A percentile compares a stretch with the other conserved stretches of the same genome.
Conservation (phyloP, 2,329 filamentous ascomycete species). For the Colletotrichum ledebouriae region DNA sequence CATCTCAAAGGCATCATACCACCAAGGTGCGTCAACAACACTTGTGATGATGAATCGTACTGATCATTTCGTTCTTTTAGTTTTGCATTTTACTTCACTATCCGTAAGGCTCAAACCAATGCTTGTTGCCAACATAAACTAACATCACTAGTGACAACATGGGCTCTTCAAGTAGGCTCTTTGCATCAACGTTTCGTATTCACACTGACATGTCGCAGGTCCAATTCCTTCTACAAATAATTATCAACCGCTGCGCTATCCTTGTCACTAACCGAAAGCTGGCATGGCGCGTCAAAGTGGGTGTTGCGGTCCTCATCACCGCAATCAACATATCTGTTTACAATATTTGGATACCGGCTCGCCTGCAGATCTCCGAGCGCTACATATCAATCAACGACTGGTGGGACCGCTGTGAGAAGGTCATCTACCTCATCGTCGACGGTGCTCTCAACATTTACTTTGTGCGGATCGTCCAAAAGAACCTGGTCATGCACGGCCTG, state of each 20-base stretch:
- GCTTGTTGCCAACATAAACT: not conserved
- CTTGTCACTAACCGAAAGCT: conserved; percentile 57
- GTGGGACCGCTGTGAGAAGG: conserved; percentile 68
- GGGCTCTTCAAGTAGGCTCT: conserved; percentile 50
- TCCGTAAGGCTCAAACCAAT: conserved; percentile 20
- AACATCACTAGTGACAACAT: conserved; percentile 48
- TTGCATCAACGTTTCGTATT: not conserved
- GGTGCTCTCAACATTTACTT: conserved; percentile 64
- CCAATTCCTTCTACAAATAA: conserved; percentile 66
- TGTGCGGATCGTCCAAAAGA: conserved; percentile 48
- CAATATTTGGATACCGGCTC: conserved; percentile 67
- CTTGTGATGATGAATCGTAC: not conserved
- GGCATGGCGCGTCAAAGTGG: conserved; percentile 57
- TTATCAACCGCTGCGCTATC: conserved; percentile 65
- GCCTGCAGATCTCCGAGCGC: conserved; percentile 56
- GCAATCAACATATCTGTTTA: conserved; percentile 66
- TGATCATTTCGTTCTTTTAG: conserved; percentile 9
- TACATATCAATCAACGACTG: conserved; percentile 61
- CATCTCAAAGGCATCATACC: conserved; percentile 43
- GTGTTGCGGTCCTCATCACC: conserved; percentile 59
- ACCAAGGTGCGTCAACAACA: conserved; percentile 27
- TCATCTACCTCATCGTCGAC: conserved; percentile 64
- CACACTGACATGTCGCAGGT: conserved; percentile 49
- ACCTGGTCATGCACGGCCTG: conserved; percentile 49
- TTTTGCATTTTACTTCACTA: conserved; percentile 42